phyloP scores from a whole-genome alignment of 1,284 basidiomycete genomes.

The Pulchroboletus neoregius region DNA sequence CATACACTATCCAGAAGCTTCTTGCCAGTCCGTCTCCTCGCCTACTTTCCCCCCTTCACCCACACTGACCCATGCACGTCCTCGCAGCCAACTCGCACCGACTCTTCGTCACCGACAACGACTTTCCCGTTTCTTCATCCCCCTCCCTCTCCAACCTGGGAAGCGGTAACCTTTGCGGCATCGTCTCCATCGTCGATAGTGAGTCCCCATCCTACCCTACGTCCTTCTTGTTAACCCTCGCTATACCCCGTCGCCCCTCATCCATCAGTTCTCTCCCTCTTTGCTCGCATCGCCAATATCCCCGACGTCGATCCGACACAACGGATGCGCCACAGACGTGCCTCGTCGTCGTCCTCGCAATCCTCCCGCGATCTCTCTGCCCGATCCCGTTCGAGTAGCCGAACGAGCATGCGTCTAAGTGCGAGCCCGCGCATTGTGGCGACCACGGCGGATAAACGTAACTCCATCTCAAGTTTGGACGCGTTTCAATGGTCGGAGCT shows the following conservation, averaged over 20 bases:
- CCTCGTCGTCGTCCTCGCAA: constrained; percentile 61
- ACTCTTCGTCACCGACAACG: constrained; percentile 67
- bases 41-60: no score
- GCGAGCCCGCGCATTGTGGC: constrained; percentile 36
- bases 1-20: constrained; percentile 70
- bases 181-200: constrained; percentile 80
- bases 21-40: constrained; percentile 58
- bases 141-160: constrained; percentile 38
- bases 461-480: constrained; percentile 30
- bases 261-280: constrained; percentile 63
- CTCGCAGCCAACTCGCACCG: constrained; percentile 66
- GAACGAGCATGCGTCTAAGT: constrained; percentile 45
- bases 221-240: constrained; percentile 1
- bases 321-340: constrained; percentile 70
- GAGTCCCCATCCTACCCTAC: constrained; percentile 22
- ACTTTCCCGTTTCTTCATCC: constrained; percentile 39
- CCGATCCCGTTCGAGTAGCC: constrained; percentile 46
- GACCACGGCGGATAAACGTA: constrained; percentile 32
- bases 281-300: constrained; percentile 67
- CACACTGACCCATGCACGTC: constrained; percentile 4
- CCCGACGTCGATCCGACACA: constrained; percentile 66
- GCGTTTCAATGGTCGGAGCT: constrained; percentile 35
- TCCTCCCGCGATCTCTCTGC: constrained; percentile 32
- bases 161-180: constrained; percentile 55
- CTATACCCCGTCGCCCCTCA: neutral